Percentiles rank a stretch among this genome's conserved stretches.
phyloP scores from a whole-genome alignment of 2,329 filamentous ascomycete species.

The Claviceps sorghi region DNA sequence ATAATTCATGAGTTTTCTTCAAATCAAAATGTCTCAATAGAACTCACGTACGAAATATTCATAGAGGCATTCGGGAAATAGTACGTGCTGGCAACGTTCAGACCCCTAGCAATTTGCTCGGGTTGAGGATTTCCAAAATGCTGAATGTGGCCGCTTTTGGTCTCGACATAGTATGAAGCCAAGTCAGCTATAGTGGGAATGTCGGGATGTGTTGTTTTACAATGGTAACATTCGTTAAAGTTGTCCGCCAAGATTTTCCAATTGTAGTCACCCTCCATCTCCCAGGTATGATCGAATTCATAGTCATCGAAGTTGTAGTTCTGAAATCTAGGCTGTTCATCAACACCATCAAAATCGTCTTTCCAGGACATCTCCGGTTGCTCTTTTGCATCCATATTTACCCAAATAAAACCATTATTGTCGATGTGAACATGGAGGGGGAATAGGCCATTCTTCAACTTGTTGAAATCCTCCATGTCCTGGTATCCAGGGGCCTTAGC shows the following conservation, averaged over 20 bases:
- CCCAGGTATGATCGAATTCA: constrained; percentile 41
- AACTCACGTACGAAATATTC: constrained; percentile 31
- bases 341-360: constrained; percentile 34
- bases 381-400: constrained; percentile 36
- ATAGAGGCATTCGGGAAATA: constrained; percentile 37
- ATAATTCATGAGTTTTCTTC: neutral
- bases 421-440: constrained; percentile 40
- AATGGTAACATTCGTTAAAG: constrained; percentile 55
- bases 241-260: constrained; percentile 49
- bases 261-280: constrained; percentile 42
- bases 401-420: constrained; percentile 40
- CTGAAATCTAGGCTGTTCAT: constrained; percentile 29
- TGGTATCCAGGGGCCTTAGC: constrained; percentile 47
- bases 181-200: constrained; percentile 42
- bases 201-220: constrained; percentile 43
- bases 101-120: constrained; percentile 32
- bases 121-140: constrained; percentile 32
- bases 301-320: constrained; percentile 38
- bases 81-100: constrained; percentile 31
- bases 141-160: constrained; percentile 32
- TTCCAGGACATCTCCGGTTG: constrained; percentile 35
- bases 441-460: constrained; percentile 39
- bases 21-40: neutral
- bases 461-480: constrained; percentile 40
- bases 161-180: constrained; percentile 37